phyloP scores from a whole-genome alignment of 2,329 filamentous ascomycete species.

The Venturia pyrina region DNA sequence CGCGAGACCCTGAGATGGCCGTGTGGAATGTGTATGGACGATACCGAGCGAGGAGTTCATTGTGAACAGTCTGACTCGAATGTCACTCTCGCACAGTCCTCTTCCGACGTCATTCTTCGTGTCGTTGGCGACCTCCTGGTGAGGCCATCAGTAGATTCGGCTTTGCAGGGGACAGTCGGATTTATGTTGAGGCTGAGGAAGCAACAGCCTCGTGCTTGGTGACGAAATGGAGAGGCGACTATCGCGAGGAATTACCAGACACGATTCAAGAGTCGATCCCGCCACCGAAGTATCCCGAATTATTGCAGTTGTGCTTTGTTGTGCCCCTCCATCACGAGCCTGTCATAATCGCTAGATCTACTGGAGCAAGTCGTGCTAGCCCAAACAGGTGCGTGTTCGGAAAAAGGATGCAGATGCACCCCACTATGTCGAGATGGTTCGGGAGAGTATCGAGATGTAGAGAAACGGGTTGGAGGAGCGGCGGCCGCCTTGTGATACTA shows the following conservation, averaged over 20 bases:
- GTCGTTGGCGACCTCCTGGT: background rate
- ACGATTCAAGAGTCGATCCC: background rate
- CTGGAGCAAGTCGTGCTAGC: background rate
- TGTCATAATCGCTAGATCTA: background rate
- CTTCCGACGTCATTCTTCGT: background rate
- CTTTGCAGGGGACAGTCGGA: background rate
- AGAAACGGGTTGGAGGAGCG: background rate
- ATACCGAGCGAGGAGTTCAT: background rate
- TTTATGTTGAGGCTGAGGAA: background rate
- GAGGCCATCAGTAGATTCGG: background rate
- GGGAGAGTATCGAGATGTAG: background rate
- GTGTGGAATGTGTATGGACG: background rate
- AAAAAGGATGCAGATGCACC: background rate
- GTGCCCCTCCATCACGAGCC: background rate
- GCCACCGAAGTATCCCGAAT: background rate
- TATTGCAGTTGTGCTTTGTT: background rate
- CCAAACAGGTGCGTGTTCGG: conserved; percentile 2
- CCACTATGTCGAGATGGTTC: conserved; percentile 1
- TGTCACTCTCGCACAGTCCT: background rate
- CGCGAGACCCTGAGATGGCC: background rate
- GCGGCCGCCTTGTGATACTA: background rate
- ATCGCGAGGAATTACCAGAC: background rate
- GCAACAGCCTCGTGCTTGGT: background rate
- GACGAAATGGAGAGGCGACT: background rate
- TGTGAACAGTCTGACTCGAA: background rate